Evolutionary conservation across 495 filamentous ascomycete genomes (phyloP).

Genomic region (Penicillium dipodomyicola): DNA sequence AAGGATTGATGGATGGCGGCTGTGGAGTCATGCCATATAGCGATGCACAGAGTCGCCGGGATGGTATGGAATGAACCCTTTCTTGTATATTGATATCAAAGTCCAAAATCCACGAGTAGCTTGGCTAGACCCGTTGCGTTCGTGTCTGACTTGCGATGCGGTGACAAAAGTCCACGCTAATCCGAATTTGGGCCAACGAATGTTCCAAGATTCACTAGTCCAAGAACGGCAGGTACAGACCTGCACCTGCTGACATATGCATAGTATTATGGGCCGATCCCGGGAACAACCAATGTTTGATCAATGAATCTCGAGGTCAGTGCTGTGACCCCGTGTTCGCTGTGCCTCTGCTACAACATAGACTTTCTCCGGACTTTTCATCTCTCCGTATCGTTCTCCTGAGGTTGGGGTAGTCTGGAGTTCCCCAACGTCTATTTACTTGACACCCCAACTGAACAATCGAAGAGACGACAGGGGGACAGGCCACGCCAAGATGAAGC

Average conservation of each 20-base stretch:
- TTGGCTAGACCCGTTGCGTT: neutral
- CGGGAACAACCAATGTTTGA: too few species aligned
- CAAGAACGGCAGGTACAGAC: neutral
- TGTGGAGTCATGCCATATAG: slow-evolving; percentile 17
- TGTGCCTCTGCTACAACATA: neutral
- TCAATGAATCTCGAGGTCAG: neutral
- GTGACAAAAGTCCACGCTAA: neutral
- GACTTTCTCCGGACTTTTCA: neutral
- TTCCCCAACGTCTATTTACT: neutral
- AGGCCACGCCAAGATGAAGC: neutral
- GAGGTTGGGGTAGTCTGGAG: neutral
- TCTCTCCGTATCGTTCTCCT: neutral
- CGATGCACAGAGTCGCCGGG: neutral
- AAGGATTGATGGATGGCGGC: neutral
- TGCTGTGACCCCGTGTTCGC: neutral
- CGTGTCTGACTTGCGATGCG: neutral
- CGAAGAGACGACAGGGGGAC: neutral
- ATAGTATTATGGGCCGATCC: neutral
- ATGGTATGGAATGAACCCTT: neutral
- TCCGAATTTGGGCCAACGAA: neutral
- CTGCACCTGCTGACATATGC: too few species aligned
- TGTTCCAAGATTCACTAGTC: neutral
- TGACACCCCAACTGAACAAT: neutral
- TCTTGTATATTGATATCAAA: neutral
- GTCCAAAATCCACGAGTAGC: neutral